A percentile compares a stretch with the other conserved stretches of the same genome.
Evolutionary conservation across 768 basidiomycete species (phyloP).

Genomic region (Cystofilobasidium capitatum): DNA sequence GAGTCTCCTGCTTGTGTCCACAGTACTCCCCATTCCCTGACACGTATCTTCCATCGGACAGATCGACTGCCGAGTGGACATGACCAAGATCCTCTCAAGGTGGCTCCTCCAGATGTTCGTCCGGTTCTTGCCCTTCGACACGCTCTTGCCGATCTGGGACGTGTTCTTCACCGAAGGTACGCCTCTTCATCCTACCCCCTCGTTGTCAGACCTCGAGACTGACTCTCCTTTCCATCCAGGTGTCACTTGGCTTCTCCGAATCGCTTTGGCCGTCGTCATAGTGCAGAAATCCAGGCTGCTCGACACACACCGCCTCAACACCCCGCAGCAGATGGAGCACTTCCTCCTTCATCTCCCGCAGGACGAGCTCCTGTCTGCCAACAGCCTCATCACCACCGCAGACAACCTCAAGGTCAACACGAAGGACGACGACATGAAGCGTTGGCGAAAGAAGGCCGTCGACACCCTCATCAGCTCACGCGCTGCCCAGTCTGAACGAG

Average conservation of each 20-base stretch:
- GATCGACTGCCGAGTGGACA: slow-evolving; percentile 19
- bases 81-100: slow-evolving; percentile 8
- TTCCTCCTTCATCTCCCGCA: slow-evolving; percentile 12
- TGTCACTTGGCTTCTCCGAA: slow-evolving; percentile 17
- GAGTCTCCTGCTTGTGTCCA: background rate
- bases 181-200: background rate
- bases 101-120: slow-evolving; percentile 27
- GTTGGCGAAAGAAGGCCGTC: slow-evolving; percentile 8
- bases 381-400: slow-evolving; percentile 7
- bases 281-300: slow-evolving; percentile 4
- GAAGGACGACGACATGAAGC: slow-evolving; percentile 22
- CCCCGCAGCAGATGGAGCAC: slow-evolving; percentile 4
- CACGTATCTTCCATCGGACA: background rate
- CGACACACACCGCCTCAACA: background rate
- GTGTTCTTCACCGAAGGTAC: slow-evolving; percentile 19
- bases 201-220: background rate
- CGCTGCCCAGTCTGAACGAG: background rate
- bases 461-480: slow-evolving; percentile 9
- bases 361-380: slow-evolving; percentile 16
- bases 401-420: slow-evolving; percentile 7
- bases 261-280: slow-evolving; percentile 20
- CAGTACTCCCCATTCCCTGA: background rate
- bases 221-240: slow-evolving; percentile 3
- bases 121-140: slow-evolving; percentile 18
- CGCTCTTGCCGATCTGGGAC: slow-evolving; percentile 21